Conservation (phyloP, 805 yeast species). For the Wickerhamomyces rabaulensis region DNA sequence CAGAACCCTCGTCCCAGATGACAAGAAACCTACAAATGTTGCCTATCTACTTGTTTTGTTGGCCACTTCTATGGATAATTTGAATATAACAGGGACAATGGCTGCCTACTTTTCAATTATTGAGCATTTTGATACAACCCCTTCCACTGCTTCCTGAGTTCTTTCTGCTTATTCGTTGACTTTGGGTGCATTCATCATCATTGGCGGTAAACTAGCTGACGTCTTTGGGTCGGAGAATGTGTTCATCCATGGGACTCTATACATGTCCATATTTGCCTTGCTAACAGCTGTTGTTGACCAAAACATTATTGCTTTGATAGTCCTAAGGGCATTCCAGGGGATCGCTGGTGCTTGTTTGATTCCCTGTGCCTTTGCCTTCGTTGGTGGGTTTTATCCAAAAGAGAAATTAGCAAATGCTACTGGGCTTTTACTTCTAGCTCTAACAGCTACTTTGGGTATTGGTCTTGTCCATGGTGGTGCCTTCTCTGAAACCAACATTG, state of each 20-base stretch:
- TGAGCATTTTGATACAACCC: constrained; percentile 1
- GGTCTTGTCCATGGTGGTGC: constrained; percentile 43
- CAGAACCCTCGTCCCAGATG: background rate
- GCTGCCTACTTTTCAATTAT: constrained; percentile 1
- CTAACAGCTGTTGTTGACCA: constrained; percentile 33
- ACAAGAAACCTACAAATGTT: constrained; percentile 1
- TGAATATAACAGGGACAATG: constrained; percentile 3
- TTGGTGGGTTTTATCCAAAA: constrained; percentile 27
- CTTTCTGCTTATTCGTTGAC: constrained; percentile 40
- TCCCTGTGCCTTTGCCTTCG: constrained; percentile 32
- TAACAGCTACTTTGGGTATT: constrained; percentile 31
- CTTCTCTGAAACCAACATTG: constrained; percentile 30
- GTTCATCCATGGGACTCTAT: constrained; percentile 22
- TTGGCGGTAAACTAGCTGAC: constrained; percentile 38
- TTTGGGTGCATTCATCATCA: constrained; percentile 37
- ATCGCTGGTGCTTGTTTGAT: constrained; percentile 36
- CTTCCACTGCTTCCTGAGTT: constrained; percentile 31
- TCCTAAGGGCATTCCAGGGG: constrained; percentile 42
- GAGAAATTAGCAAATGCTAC: constrained; percentile 25
- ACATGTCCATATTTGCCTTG: constrained; percentile 25
- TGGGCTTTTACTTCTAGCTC: constrained; percentile 21
- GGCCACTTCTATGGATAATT: constrained; percentile 5
- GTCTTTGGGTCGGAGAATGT: constrained; percentile 34
- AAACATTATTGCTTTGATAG: constrained; percentile 29
- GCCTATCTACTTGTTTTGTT: constrained; percentile 1